Base-by-base conservation (phyloP, 139 green algal species). In the Chlorella sp. region DNA sequence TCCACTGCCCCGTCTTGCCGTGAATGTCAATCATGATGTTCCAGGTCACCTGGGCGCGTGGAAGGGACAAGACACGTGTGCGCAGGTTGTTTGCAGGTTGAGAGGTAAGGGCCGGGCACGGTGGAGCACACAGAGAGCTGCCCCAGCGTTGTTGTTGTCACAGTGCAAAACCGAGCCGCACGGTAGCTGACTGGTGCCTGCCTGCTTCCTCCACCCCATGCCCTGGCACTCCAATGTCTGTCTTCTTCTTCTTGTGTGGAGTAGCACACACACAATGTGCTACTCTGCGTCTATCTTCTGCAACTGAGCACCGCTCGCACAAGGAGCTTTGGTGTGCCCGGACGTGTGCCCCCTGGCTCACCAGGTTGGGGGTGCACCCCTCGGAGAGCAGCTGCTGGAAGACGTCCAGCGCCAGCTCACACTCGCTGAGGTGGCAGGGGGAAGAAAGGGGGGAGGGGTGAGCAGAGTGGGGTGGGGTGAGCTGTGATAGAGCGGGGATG, bases 1-100 rank as follows among this genome's bases (percentile, higher is more conserved):
- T 91, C 95, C 94, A 97, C 60, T 95, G 94, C 14, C 96, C 96
- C 28, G 94, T 90, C 91, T 97, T 97, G 86, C 93, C 95, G 75
- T 97, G 94, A 40, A 95, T 86, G 82, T 97, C 95, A 19, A 97
- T 96, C n/a, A 97, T 90, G 12, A 96, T 97, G 92, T 97, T 97
- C 88, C 83, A 97, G 30, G 94, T 97, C 11, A 97, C 75, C 75
- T 81, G 34, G 30, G 22, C 2, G 90, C 68, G 21, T 73, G 64
- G 64, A 30, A 26, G 64, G 64, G 5, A 30, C 64, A 93, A 64
- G 64, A 3, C 3, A 14, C 64, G 64, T 73, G 64, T 30, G 3
- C 15, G 64, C 64, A 73, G 64, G n/a, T n/a, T n/a, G n/a, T n/a
- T n/a, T n/a, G n/a, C n/a, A n/a, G n/a, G n/a, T n/a, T n/a, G n/a